Conservation (phyloP, 805 yeast species). For the Candida ulmi region DNA sequence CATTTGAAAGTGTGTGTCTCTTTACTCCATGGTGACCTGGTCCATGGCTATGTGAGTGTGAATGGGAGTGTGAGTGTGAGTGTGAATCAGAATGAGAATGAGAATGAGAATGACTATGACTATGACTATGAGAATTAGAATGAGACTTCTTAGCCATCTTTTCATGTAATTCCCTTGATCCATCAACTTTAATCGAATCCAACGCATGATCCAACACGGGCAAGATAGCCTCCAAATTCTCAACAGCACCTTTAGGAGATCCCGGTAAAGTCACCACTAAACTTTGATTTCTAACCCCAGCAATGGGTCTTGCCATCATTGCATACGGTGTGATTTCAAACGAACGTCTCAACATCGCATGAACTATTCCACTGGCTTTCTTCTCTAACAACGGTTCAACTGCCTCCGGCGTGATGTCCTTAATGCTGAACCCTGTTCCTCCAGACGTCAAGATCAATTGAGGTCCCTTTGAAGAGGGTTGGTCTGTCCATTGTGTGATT, state of each 20-base stretch:
- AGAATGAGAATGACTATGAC: background rate
- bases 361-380: constrained; percentile 45
- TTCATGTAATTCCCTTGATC: constrained; percentile 36
- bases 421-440: constrained; percentile 44
- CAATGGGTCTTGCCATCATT: constrained; percentile 44
- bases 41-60: constrained; percentile 12
- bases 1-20: constrained; percentile 34
- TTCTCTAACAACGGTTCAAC: constrained; percentile 34
- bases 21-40: constrained; percentile 24
- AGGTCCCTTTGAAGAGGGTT: constrained; percentile 1
- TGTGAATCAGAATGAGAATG: constrained; percentile 12
- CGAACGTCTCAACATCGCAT: constrained; percentile 39
- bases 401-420: constrained; percentile 49
- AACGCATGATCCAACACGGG: constrained; percentile 39
- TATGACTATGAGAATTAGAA: background rate
- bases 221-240: constrained; percentile 35
- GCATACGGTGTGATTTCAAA: constrained; percentile 42
- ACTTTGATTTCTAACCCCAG: constrained; percentile 35
- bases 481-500: constrained; percentile 25
- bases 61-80: constrained; percentile 4
- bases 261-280: constrained; percentile 47
- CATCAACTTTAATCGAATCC: constrained; percentile 27
- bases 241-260: constrained; percentile 43
- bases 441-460: constrained; percentile 40
- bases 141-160: background rate